Evolutionary conservation across 2,329 filamentous ascomycete species (phyloP), one percentile per base, ranked within the genome.

Genomic region (Alternaria triticina): DNA sequence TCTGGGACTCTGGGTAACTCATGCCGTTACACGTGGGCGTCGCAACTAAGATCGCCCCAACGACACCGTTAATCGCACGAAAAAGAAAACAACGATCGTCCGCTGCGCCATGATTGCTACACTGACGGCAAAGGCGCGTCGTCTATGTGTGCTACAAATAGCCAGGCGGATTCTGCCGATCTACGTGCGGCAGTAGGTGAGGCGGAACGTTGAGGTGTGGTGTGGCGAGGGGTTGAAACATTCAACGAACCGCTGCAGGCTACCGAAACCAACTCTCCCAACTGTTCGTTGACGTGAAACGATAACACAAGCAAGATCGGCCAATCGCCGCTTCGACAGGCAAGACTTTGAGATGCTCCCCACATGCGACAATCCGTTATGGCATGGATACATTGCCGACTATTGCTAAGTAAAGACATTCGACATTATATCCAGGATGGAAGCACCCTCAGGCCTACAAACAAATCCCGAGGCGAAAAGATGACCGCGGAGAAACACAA

Each of bases 261-360:
- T 66, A 49, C 64, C 72, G 73, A 76, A 73, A 77, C 68, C 72
- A 69, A 72, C 58, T 61, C 45, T 59, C 58, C 68, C 72, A 69
- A 72, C 58, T 61, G 49, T 59, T 61, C 30, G 50, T 59, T 55
- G 64, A 57, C 49, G 59, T 71, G 72, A 75, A 74, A 72, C 70
- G 66, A 65, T 65, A 55, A 72, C 58, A 61, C 57, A 64, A 66
- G 69, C 65, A 20, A 47, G 25, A 57, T 54, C 54, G 67, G 65
- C 73, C 70, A 75, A 75, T 74, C 57, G 58, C 60, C 49, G 59
- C 54, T 65, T 43, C 62, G 51, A 59, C 55, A 50, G 59, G 33
- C 61, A 67, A 62, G 63, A 61, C 57, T 60, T 58, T 59, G 45
- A 58, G 62, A 63, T 58, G 30, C 62, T 58, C 61, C 59, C 69